Evolutionary conservation across 2,329 filamentous ascomycete species (phyloP).

Genomic region (Raffaelea albimanens): DNA sequence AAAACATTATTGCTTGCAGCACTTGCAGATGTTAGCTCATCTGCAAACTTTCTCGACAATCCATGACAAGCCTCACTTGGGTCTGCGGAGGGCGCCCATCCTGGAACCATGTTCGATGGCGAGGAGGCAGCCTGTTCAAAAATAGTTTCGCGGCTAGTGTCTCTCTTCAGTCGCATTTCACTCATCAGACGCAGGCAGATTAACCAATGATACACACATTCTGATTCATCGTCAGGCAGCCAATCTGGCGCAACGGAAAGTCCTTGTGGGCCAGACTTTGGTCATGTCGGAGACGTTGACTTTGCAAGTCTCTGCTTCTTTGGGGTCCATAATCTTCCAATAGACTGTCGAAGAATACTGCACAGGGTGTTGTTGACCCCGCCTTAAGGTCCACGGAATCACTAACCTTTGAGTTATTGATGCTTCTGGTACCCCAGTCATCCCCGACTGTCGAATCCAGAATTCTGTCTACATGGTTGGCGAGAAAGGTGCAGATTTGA

Average conservation of each 20-base stretch:
- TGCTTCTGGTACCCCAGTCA: conserved; percentile 46
- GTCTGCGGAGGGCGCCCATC: conserved; percentile 43
- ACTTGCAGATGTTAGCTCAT: no score
- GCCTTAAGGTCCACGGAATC: conserved; percentile 43
- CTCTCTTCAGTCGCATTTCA: no score
- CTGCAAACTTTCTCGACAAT: no score
- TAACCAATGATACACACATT: conserved; percentile 32
- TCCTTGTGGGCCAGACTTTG: conserved; percentile 43
- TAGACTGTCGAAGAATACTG: conserved; percentile 40
- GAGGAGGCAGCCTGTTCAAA: conserved; percentile 50
- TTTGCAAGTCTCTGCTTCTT: conserved; percentile 34
- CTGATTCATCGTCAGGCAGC: conserved; percentile 38
- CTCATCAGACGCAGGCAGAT: no score
- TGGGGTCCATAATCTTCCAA: conserved; percentile 42
- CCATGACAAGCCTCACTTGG: no score
- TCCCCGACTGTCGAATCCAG: conserved; percentile 47
- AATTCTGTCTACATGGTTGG: conserved; percentile 52
- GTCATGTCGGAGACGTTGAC: conserved; percentile 47
- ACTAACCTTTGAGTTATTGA: conserved; percentile 45
- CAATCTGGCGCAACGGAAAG: conserved; percentile 37
- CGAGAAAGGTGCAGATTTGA: conserved; percentile 40
- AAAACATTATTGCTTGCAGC: no score
- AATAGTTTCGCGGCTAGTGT: conserved; percentile 16
- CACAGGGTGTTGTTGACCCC: conserved; percentile 42
- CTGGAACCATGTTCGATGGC: conserved; percentile 45